Evolutionary conservation across 163 green algal species (phyloP).

Genomic region (Scenedesmus sp.): DNA sequence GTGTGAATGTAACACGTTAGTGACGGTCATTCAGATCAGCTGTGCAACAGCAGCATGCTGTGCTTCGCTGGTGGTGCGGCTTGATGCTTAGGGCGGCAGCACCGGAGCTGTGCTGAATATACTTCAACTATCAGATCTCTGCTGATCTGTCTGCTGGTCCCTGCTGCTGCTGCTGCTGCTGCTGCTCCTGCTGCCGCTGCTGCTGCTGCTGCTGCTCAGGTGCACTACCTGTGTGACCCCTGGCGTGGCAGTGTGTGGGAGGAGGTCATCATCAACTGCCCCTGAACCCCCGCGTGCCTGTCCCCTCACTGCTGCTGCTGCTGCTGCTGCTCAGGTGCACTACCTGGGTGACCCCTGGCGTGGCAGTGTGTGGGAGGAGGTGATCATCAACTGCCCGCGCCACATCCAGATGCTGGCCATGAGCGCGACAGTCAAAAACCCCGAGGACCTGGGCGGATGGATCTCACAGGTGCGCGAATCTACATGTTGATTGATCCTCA

Average conservation of each 20-base stretch:
- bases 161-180: too few relatives aligned
- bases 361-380: slow-evolving; percentile 92
- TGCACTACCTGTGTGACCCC: slow-evolving; percentile 74
- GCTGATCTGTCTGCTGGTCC: too few relatives aligned
- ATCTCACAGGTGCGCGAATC: slow-evolving; percentile 80
- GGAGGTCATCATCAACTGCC: slow-evolving; percentile 94
- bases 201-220: slow-evolving; percentile 91
- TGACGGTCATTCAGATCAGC: slow-evolving; percentile 39
- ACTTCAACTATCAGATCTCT: too few relatives aligned
- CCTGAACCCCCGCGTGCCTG: not conserved
- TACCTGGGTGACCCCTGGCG: slow-evolving; percentile 68
- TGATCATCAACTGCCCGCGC: slow-evolving; percentile 90
- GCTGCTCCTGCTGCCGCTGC: too few relatives aligned
- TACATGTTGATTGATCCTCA: too few relatives aligned
- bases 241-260: slow-evolving; percentile 88
- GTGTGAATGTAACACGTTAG: not conserved
- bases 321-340: slow-evolving; percentile 56
- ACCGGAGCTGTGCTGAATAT: too few relatives aligned
- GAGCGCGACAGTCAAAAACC: slow-evolving; percentile 95
- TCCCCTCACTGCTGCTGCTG: not conserved
- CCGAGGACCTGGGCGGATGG: slow-evolving; percentile 93
- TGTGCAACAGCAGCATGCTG: slow-evolving; percentile 22
- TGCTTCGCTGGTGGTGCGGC: too few relatives aligned
- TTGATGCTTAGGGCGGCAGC: too few relatives aligned
- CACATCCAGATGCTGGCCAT: slow-evolving; percentile 91